These are phyloP conservation scores for Trametopsis cervina DNA, from an alignment of 768 basidiomycete species.

Conservation along the genomic window DNA sequence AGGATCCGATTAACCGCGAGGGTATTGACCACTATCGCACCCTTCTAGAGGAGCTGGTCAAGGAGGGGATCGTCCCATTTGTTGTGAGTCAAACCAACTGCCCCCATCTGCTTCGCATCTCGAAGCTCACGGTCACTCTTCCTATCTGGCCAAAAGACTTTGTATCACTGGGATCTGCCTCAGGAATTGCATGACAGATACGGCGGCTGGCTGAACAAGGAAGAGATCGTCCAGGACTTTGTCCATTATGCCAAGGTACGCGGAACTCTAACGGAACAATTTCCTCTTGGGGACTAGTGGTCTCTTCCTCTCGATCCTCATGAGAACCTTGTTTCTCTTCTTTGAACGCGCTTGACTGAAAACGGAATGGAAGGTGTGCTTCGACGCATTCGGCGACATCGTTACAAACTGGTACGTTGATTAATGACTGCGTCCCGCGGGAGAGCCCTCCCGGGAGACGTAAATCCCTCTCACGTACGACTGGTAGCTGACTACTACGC, in stretches of 20 bases:
- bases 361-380: constrained; percentile 44
- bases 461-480: no score
- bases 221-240: constrained; percentile 63
- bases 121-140: no score
- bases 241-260: constrained; percentile 41
- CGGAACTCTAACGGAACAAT: neutral
- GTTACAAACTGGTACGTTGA: constrained; percentile 69
- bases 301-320: neutral
- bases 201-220: constrained; percentile 69
- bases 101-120: no score
- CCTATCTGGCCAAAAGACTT: constrained; percentile 47
- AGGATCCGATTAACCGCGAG: constrained; percentile 39
- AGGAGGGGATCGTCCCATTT: constrained; percentile 36
- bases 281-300: neutral
- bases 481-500: constrained; percentile 9
- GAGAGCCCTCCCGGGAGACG: neutral
- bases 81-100: constrained; percentile 29
- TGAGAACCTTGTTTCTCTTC: neutral
- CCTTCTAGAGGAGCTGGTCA: constrained; percentile 38
- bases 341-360: constrained; percentile 4
- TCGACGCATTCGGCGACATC: constrained; percentile 67
- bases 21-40: constrained; percentile 40
- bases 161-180: constrained; percentile 79
- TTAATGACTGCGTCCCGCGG: neutral
- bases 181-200: constrained; percentile 69